Evolutionary conservation across 495 filamentous ascomycete genomes (phyloP).

Genomic region (Tuber brumale): DNA sequence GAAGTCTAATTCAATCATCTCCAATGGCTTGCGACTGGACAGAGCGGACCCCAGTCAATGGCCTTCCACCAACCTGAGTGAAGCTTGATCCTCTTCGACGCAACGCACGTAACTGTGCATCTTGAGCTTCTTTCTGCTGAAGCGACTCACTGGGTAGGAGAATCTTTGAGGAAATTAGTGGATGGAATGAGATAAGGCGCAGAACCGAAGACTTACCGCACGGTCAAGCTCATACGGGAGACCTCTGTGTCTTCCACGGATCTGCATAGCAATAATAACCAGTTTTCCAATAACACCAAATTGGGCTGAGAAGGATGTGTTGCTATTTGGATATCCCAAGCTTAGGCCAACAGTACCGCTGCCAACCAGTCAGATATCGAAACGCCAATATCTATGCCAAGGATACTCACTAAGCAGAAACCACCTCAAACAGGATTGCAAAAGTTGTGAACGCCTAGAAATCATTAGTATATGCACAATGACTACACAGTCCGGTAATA

Average conservation of each 20-base stretch:
- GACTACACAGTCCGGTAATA: constrained; percentile 3
- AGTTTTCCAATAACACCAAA: constrained; percentile 80
- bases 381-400: neutral
- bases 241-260: constrained; percentile 86
- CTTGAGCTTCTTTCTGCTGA: constrained; percentile 60
- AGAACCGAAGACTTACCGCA: constrained; percentile 45
- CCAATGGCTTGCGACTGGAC: constrained; percentile 21
- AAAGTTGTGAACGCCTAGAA: constrained; percentile 48
- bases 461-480: neutral
- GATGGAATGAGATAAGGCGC: neutral
- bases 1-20: constrained; percentile 19
- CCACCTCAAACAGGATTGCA: constrained; percentile 50
- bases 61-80: constrained; percentile 29
- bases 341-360: constrained; percentile 87
- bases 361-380: constrained; percentile 39
- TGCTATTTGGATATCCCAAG: constrained; percentile 67
- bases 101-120: constrained; percentile 48
- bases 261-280: constrained; percentile 86
- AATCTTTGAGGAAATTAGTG: constrained; percentile 14
- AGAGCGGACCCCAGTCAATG: constrained; percentile 21
- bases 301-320: constrained; percentile 71
- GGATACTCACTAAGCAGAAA: constrained; percentile 46
- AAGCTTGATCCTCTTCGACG: constrained; percentile 25
- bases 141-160: constrained; percentile 53
- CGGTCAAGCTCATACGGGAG: constrained; percentile 87